Evolutionary conservation across 805 yeast species (phyloP), one percentile per base, ranked within the genome.

Genomic region (Metschnikowia kofuensis): DNA sequence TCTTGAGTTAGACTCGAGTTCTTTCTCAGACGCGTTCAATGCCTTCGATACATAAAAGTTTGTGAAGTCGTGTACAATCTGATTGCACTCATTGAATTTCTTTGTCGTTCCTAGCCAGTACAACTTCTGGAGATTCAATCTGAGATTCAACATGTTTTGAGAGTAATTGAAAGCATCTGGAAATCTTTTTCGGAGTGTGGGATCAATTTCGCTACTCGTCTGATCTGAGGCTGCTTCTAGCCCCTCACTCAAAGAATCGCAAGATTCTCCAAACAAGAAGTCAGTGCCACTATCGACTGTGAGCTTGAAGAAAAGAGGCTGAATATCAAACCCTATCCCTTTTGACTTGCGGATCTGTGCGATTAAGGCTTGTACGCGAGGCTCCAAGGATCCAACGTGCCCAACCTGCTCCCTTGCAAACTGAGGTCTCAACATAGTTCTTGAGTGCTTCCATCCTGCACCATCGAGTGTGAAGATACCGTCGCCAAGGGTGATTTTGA

Each of bases 1-100:
- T 37, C 57, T 60, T 15, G 70, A 65, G 48, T 44, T 51, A 53
- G 58, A 57, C 36, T 60, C 71, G 38, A 67, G 60, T 42, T 67
- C 72, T 50, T 61, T 62, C 21, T 52, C 66, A 10, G 62, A 50
- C n/a, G 66, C 55, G 9, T 53, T 55, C 40, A 77, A 61, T 7
- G 76, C 79, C 45, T 55, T 56, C 34, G 65, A 47, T 27, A 75
- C 80, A 52, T 70, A 76, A 49, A 56, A 63, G 52, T 75, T 48
- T 13, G 57, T 49, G 31, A 55, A 54, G 34, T 38, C 48, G 38
- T 55, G 59, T 36, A 55, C 53, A 7, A 45, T 34, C 35, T 42
- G 44, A 48, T 55, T 55, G 47, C 49, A 38, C 31, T 45, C 42
- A 37, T 47, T 49, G 51, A 55, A 55, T 37, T 47, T 48, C 21